These are phyloP conservation scores for Dendrobium huoshanense DNA, from an alignment of 106 monocot genomes.

Conservation along the genomic window DNA sequence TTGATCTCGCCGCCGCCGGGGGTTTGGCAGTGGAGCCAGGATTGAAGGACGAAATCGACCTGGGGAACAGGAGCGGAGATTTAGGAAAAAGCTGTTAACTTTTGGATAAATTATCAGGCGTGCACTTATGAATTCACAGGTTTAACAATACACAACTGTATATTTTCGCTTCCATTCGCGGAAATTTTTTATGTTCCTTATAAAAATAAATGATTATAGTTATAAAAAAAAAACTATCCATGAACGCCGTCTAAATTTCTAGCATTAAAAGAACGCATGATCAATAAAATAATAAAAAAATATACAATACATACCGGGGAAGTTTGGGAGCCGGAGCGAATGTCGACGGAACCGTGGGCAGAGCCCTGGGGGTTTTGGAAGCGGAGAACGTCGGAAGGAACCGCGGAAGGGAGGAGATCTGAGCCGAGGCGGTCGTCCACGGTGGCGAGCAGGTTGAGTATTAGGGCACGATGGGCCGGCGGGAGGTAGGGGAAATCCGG, in stretches of 20 bases:
- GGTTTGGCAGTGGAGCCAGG: constrained; percentile 79
- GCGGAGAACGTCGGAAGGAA: constrained; percentile 45
- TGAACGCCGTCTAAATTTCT: too few relatives aligned
- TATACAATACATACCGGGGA: constrained; percentile 30
- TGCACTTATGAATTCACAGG: too few relatives aligned
- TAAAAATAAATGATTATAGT: not conserved
- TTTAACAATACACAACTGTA: too few relatives aligned
- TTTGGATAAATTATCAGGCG: too few relatives aligned
- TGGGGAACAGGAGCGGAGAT: constrained; percentile 9
- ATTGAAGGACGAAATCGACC: constrained; percentile 70
- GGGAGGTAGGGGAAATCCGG: constrained; percentile 53
- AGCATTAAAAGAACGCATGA: too few relatives aligned
- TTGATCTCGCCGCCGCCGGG: constrained; percentile 61
- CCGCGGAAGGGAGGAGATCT: constrained; percentile 53
- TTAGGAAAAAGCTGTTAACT: too few relatives aligned
- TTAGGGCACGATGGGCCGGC: constrained; percentile 49
- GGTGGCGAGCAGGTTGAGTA: constrained; percentile 38
- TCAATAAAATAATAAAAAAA: not conserved
- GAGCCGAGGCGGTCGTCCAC: constrained; percentile 40
- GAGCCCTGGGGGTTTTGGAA: constrained; percentile 46
- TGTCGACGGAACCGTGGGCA: constrained; percentile 56
- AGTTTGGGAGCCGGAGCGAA: constrained; percentile 35
- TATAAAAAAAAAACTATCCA: not conserved
- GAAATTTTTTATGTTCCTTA: too few relatives aligned
- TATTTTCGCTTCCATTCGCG: too few relatives aligned